phyloP scores from a whole-genome alignment of 2,329 filamentous ascomycete genomes.

The Ophiocordyceps sinensis region DNA sequence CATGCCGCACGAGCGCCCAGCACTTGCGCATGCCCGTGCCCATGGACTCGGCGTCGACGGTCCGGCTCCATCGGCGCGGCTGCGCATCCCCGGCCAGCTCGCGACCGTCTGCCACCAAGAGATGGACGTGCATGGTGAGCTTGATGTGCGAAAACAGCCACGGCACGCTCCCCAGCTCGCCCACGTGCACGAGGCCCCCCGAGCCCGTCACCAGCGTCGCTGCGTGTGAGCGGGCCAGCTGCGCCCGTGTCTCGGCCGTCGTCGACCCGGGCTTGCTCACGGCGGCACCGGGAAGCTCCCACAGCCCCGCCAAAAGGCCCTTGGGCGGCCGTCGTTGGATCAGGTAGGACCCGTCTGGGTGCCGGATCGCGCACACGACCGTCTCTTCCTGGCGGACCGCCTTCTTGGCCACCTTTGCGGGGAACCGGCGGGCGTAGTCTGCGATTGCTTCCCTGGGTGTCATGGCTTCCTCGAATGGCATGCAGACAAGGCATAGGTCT shows the following conservation, averaged over 20 bases:
- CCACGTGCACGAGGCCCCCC: constrained; percentile 14
- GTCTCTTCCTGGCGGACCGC: constrained; percentile 36
- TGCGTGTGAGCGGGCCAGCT: constrained; percentile 21
- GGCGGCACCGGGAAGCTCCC: constrained; percentile 38
- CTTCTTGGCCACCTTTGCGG: constrained; percentile 35
- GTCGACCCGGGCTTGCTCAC: constrained; percentile 11
- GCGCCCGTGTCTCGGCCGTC: constrained; percentile 17
- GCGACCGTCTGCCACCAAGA: constrained; percentile 19
- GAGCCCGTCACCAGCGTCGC: constrained; percentile 9
- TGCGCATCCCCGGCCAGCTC: constrained; percentile 3
- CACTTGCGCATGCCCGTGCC: constrained; percentile 45
- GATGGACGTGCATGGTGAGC: constrained; percentile 41
- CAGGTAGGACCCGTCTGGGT: constrained; percentile 28
- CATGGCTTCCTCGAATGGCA: constrained; percentile 25
- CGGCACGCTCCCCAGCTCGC: constrained; percentile 35
- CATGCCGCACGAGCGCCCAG: constrained; percentile 28
- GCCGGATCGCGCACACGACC: constrained; percentile 36
- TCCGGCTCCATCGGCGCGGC: constrained; percentile 16
- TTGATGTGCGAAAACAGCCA: constrained; percentile 44
- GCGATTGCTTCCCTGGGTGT: constrained; percentile 16
- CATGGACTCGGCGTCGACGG: constrained; percentile 37
- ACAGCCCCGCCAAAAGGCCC: constrained; percentile 38
- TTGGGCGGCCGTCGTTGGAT: constrained; percentile 36
- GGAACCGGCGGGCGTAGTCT: constrained; percentile 34
- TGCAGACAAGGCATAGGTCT: constrained; percentile 34